Base-by-base conservation (phyloP, 169 alveolate species). In the Plasmodium adleri region DNA sequence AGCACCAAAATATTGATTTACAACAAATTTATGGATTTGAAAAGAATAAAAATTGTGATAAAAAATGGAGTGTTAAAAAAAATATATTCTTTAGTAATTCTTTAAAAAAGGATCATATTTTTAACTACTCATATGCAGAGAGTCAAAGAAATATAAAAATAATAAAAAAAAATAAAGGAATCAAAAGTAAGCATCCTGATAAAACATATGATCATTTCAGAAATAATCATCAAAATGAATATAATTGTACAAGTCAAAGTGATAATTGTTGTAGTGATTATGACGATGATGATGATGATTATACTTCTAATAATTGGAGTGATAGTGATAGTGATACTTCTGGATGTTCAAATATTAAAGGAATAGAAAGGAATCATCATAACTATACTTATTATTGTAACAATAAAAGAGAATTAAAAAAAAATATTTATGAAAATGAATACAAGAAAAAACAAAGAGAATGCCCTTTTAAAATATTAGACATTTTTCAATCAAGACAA, bases 381-480 rank as follows among this genome's bases (percentile, higher is more conserved):
- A 17, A 56, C 7, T 12, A 10, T 49, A n/a, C 13, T 12, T 20
- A 59, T 12, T 20, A 59, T 32, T 59, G 63, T 58, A 13, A 12
- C 52, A 20, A 45, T 26, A 15, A 12, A 10, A 70, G 71, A 20
- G 64, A 1, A 72, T 26, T 26, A 28, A 56, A 39, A 56, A 13
- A 54, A 39, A 5, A 39, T 5, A 6, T 39, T 39, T 39, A 39
- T 39, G 10, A 39, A 39, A 6, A 39, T 39, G 47, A 5, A 39
- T 39, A 39, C 47, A 39, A 39, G 47, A 39, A 5, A 39, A 39
- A 39, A 39, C 47, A 39, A 39, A 39, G 9, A 39, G 62, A 39
- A 17, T 74, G 62, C 22, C 9, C 58, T 49, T 74, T 74, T 59
- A 60, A 74, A 13, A 56, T 59, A 3, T 20, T 74, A 59, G 88